Percentiles rank a stretch among this genome's conserved stretches.
Conservation (phyloP, 257 asterid species). For the Misopates orontium region DNA sequence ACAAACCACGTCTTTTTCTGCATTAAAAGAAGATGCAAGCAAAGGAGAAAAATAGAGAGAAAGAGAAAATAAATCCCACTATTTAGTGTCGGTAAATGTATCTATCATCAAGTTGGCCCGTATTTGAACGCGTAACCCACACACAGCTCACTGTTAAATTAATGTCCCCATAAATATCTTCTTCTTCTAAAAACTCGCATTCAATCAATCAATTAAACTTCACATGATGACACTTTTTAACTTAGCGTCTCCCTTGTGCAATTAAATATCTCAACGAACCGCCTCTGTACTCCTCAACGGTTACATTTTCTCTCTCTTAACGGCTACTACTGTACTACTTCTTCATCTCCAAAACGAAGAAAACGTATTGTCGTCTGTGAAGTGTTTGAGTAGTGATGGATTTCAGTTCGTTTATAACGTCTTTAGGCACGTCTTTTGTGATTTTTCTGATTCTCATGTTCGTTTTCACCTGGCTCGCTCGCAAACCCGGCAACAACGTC, state of each 20-base stretch:
- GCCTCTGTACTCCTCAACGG: conserved; percentile 29
- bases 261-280: conserved; percentile 28
- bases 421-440: conserved; percentile 72
- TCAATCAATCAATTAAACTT: conserved; percentile 20
- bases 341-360: neutral
- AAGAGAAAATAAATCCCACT: neutral
- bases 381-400: too few species aligned
- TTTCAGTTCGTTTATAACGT: conserved; percentile 80
- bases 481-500: conserved; percentile 59
- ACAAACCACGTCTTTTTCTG: neutral
- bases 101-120: too few species aligned
- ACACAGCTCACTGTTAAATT: too few species aligned
- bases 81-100: too few species aligned
- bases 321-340: neutral
- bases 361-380: too few species aligned
- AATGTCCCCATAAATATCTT: too few species aligned
- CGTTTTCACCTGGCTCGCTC: conserved; percentile 75
- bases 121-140: too few species aligned
- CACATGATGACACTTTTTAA: neutral
- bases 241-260: neutral
- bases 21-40: neutral
- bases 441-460: conserved; percentile 67
- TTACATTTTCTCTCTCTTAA: conserved; percentile 10
- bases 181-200: too few species aligned
- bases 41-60: too few species aligned